Conservation (phyloP, 2,329 filamentous ascomycete species). For the Cercospora sp. region DNA sequence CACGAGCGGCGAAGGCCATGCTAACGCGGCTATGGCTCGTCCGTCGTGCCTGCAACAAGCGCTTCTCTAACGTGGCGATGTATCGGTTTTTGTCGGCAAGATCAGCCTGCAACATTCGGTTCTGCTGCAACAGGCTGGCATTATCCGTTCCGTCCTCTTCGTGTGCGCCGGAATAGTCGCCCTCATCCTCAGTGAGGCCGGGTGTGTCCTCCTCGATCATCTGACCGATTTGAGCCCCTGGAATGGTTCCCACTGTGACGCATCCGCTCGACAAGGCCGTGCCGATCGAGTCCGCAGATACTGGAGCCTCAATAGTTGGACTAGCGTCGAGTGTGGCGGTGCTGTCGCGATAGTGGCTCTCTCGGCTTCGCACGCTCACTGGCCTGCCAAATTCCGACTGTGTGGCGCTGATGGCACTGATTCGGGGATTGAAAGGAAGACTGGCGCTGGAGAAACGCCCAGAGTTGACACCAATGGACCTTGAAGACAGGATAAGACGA, state of each 20-base stretch:
- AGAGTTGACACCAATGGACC: conserved; percentile 91
- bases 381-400: conserved; percentile 38
- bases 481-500: conserved; percentile 89
- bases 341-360: conserved; percentile 33
- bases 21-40: conserved; percentile 88
- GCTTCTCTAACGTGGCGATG: conserved; percentile 88
- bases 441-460: conserved; percentile 58
- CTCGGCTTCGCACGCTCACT: conserved; percentile 36
- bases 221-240: conserved; percentile 33
- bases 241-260: conserved; percentile 35
- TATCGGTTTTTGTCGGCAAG: conserved; percentile 96
- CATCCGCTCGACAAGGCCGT: conserved; percentile 35
- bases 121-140: conserved; percentile 79
- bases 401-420: conserved; percentile 40
- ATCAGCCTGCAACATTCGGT: conserved; percentile 90
- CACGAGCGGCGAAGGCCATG: conserved; percentile 61
- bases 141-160: conserved; percentile 86
- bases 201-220: conserved; percentile 37
- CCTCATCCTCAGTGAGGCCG: conserved; percentile 43
- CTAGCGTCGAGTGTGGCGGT: conserved; percentile 41
- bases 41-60: conserved; percentile 82
- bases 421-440: conserved; percentile 44
- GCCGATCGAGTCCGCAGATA: conserved; percentile 30
- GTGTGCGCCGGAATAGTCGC: conserved; percentile 56
- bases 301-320: conserved; percentile 27